Evolutionary conservation across 2,329 filamentous ascomycete genomes (phyloP).

Genomic region (Neonectria sp.): DNA sequence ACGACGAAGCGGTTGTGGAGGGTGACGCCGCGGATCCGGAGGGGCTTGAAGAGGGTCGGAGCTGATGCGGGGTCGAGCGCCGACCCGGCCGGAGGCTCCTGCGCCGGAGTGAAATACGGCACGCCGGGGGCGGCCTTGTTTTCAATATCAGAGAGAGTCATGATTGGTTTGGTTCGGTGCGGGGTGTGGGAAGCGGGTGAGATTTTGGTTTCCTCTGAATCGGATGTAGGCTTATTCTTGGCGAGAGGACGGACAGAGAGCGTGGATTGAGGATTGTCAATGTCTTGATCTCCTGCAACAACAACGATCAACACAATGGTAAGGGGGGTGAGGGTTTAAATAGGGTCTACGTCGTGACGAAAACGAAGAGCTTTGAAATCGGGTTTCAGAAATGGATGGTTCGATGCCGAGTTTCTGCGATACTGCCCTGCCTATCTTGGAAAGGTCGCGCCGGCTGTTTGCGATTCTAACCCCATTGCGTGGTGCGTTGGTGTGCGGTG

Average conservation of each 20-base stretch:
- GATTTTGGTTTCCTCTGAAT: background rate
- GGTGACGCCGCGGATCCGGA: conserved; percentile 67
- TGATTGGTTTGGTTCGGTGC: conserved; percentile 13
- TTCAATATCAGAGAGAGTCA: conserved; percentile 40
- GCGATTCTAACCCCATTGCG: conserved; percentile 14
- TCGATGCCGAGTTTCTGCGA: background rate
- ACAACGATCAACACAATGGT: background rate
- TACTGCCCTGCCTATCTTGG: background rate
- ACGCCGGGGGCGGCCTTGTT: conserved; percentile 61
- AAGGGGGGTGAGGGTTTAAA: background rate
- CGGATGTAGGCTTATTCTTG: background rate
- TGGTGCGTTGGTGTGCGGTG: background rate
- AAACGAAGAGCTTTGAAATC: background rate
- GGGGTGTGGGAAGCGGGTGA: background rate
- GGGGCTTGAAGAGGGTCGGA: conserved; percentile 70
- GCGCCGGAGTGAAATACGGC: conserved; percentile 69
- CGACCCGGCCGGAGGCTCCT: conserved; percentile 66
- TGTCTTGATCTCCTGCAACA: background rate
- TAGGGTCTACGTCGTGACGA: background rate
- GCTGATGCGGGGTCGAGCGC: conserved; percentile 57
- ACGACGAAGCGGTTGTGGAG: conserved; percentile 72
- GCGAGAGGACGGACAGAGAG: background rate
- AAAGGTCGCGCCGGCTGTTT: background rate
- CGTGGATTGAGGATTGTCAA: background rate
- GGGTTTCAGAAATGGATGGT: background rate